Evolutionary conservation across 495 filamentous ascomycete species (phyloP).

Genomic region (Antarctomyces pellizariae): DNA sequence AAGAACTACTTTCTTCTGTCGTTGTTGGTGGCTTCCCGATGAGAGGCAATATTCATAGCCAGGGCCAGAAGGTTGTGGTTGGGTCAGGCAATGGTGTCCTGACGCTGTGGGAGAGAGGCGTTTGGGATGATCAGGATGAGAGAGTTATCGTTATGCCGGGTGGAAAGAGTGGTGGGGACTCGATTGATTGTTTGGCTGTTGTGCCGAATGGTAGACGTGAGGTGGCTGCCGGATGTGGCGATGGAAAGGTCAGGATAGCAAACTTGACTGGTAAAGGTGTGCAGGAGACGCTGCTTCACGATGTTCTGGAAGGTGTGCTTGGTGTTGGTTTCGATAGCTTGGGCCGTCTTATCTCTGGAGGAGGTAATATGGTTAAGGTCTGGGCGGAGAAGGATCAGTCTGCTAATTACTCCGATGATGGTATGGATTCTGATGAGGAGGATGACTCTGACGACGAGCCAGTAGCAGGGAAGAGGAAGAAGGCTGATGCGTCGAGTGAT

Average conservation of each 20-base stretch:
- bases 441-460: slow-evolving; percentile 22
- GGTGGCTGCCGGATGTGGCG: slow-evolving; percentile 51
- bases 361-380: slow-evolving; percentile 62
- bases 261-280: slow-evolving; percentile 33
- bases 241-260: slow-evolving; percentile 28
- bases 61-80: slow-evolving; percentile 54
- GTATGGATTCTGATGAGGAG: slow-evolving; percentile 19
- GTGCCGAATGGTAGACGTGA: slow-evolving; percentile 45
- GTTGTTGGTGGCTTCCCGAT: slow-evolving; percentile 43
- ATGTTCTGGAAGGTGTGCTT: slow-evolving; percentile 65
- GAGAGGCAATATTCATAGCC: slow-evolving; percentile 33
- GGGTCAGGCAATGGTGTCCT: slow-evolving; percentile 60
- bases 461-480: slow-evolving; percentile 15
- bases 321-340: slow-evolving; percentile 59
- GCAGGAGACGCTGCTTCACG: slow-evolving; percentile 37
- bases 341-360: slow-evolving; percentile 68
- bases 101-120: slow-evolving; percentile 79
- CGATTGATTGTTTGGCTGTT: slow-evolving; percentile 43
- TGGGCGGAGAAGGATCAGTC: slow-evolving; percentile 54
- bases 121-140: slow-evolving; percentile 88
- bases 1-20: slow-evolving; percentile 61
- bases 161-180: slow-evolving; percentile 32
- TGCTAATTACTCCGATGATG: slow-evolving; percentile 16
- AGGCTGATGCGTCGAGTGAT: slow-evolving; percentile 18
- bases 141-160: slow-evolving; percentile 50